Evolutionary conservation across 768 basidiomycete species (phyloP).

Genomic region (Boletus pseudo-olivaceus): DNA sequence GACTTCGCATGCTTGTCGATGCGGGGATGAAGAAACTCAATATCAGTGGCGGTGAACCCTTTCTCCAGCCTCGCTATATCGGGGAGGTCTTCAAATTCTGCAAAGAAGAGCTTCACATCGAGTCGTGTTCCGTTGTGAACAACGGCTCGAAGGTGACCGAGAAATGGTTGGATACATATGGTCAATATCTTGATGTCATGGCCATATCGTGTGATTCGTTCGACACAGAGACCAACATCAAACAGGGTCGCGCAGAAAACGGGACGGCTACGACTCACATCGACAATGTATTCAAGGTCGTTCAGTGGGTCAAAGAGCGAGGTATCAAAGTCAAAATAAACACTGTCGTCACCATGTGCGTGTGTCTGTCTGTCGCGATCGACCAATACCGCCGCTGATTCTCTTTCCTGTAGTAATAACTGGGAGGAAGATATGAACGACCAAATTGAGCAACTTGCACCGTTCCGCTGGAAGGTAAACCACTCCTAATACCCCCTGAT

Average conservation of each 20-base stretch:
- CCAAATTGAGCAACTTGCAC: constrained; percentile 30
- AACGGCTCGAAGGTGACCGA: constrained; percentile 42
- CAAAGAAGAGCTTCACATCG: constrained; percentile 35
- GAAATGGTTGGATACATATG: constrained; percentile 39
- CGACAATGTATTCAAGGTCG: constrained; percentile 33
- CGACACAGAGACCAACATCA: constrained; percentile 34
- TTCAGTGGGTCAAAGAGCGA: constrained; percentile 32
- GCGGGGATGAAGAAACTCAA: constrained; percentile 37
- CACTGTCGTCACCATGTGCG: constrained; percentile 32
- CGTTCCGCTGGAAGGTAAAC: constrained; percentile 40
- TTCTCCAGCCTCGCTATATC: constrained; percentile 36
- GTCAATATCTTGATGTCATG: constrained; percentile 39
- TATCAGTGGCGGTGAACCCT: constrained; percentile 38
- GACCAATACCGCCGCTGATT: neutral
- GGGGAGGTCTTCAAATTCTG: constrained; percentile 38
- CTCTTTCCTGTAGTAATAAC: constrained; percentile 27
- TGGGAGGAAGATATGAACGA: constrained; percentile 42
- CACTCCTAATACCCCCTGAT: neutral
- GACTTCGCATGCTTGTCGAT: constrained; percentile 29
- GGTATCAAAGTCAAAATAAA: constrained; percentile 40
- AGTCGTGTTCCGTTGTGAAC: constrained; percentile 34
- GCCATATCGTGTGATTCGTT: constrained; percentile 43
- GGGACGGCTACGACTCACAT: constrained; percentile 32
- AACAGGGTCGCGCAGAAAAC: constrained; percentile 33
- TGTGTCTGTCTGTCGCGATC: neutral